Conservation (phyloP, 2,329 filamentous ascomycete genomes). For the Dryadomyces quercus-mongolicae region DNA sequence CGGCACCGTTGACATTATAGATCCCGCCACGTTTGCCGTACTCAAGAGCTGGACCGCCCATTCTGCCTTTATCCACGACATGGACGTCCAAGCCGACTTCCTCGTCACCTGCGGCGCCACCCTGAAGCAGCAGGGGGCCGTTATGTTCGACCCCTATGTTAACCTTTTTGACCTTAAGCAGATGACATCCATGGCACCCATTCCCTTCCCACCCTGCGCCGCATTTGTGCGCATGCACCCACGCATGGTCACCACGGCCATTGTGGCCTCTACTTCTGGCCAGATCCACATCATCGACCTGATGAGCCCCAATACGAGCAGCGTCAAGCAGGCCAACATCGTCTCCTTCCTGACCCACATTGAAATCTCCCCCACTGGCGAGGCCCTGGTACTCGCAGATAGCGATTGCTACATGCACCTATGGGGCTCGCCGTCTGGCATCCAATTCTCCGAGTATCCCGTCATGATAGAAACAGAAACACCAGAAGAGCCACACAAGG, state of each 20-base stretch:
- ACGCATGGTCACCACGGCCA: slow-evolving; percentile 85
- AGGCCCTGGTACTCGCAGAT: slow-evolving; percentile 72
- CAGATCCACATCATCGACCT: slow-evolving; percentile 94
- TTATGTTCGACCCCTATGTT: slow-evolving; percentile 82
- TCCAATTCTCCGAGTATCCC: slow-evolving; percentile 75
- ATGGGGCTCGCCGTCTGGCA: slow-evolving; percentile 77
- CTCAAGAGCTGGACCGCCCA: slow-evolving; percentile 88
- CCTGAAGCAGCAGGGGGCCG: slow-evolving; percentile 59
- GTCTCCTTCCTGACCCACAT: slow-evolving; percentile 64
- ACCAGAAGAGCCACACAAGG: slow-evolving; percentile 30
- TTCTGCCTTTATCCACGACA: slow-evolving; percentile 79
- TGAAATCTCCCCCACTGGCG: slow-evolving; percentile 78
- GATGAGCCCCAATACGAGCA: slow-evolving; percentile 83
- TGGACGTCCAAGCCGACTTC: slow-evolving; percentile 93
- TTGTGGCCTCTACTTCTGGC: slow-evolving; percentile 82
- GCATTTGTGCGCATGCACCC: slow-evolving; percentile 96
- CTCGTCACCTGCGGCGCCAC: slow-evolving; percentile 94
- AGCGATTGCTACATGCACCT: slow-evolving; percentile 68
- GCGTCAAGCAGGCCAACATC: slow-evolving; percentile 71
- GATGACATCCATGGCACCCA: slow-evolving; percentile 73
- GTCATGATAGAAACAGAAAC: slow-evolving; percentile 70
- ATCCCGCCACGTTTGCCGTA: slow-evolving; percentile 63
- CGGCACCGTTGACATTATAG: slow-evolving; percentile 76
- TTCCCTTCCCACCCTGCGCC: slow-evolving; percentile 83
- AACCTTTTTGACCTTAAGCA: slow-evolving; percentile 95